Percentiles rank a stretch among this genome's conserved stretches.
Conservation (phyloP, 2,329 filamentous ascomycete genomes). For the Teratosphaeria destructans region DNA sequence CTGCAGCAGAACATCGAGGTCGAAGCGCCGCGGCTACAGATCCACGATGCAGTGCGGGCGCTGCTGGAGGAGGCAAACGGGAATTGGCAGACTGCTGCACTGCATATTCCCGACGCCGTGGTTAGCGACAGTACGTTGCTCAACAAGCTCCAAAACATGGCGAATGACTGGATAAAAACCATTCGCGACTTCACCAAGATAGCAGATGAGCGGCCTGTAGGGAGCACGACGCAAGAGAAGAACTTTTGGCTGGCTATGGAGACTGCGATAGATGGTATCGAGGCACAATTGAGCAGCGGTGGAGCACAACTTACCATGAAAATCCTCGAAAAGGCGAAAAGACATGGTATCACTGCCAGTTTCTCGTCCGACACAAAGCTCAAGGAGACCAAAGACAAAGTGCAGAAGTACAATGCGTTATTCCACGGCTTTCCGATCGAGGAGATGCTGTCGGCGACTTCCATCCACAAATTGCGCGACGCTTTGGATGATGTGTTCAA, state of each 20-base stretch:
- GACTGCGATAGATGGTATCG: slow-evolving; percentile 80
- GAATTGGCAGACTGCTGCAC: slow-evolving; percentile 60
- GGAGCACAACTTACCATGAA: slow-evolving; percentile 87
- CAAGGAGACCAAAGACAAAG: slow-evolving; percentile 90
- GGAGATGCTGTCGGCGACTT: slow-evolving; percentile 85
- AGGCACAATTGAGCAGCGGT: slow-evolving; percentile 75
- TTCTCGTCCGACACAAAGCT: slow-evolving; percentile 92
- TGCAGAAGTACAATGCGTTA: slow-evolving; percentile 96
- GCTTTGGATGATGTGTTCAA: slow-evolving; percentile 81
- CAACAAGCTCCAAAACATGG: slow-evolving; percentile 84
- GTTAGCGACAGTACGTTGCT: slow-evolving; percentile 83
- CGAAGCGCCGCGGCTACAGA: slow-evolving; percentile 74
- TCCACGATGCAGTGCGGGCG: slow-evolving; percentile 79
- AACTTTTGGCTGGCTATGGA: slow-evolving; percentile 99
- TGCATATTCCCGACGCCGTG: slow-evolving; percentile 64
- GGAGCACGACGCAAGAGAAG: slow-evolving; percentile 90
- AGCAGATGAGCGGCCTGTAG: slow-evolving; percentile 66
- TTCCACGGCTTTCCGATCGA: slow-evolving; percentile 98
- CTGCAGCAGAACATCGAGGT: slow-evolving; percentile 98
- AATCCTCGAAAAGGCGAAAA: slow-evolving; percentile 91
- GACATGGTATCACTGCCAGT: slow-evolving; percentile 94
- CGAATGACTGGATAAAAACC: slow-evolving; percentile 97
- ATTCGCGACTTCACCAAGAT: slow-evolving; percentile 95
- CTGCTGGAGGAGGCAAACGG: slow-evolving; percentile 65
- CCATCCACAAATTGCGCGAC: slow-evolving; percentile 77